Percentiles rank a stretch among this genome's conserved stretches.
Evolutionary conservation across 768 basidiomycete species (phyloP).

Genomic region (Podaxis rugospora): DNA sequence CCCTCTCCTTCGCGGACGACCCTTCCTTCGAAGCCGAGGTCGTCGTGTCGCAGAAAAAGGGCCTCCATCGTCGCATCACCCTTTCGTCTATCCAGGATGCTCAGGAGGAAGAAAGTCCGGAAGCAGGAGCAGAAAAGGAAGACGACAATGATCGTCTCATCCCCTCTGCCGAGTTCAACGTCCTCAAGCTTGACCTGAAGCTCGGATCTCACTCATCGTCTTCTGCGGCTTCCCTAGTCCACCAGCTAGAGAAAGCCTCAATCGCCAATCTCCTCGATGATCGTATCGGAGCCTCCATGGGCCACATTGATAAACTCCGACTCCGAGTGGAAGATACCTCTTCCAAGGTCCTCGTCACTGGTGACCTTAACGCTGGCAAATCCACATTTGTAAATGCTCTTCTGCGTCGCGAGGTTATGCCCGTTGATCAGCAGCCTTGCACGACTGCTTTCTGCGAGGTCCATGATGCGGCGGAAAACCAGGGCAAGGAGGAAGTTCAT

Average conservation of each 20-base stretch:
- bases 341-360: conserved; percentile 95
- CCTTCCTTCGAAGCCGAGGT: conserved; percentile 66
- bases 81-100: conserved; percentile 47
- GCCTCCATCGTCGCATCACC: conserved; percentile 56
- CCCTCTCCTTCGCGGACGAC: conserved; percentile 84
- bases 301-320: conserved; percentile 81
- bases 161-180: conserved; percentile 66
- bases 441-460: conserved; percentile 98
- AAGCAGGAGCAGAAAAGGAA: conserved; percentile 24
- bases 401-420: conserved; percentile 87
- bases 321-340: conserved; percentile 86
- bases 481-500: conserved; percentile 81
- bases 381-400: conserved; percentile 97
- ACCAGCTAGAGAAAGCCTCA: conserved; percentile 88
- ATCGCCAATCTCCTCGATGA: conserved; percentile 91
- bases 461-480: conserved; percentile 81
- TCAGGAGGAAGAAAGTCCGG: conserved; percentile 32
- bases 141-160: conserved; percentile 29
- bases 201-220: conserved; percentile 72
- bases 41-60: conserved; percentile 44
- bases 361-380: conserved; percentile 97
- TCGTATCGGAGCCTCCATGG: conserved; percentile 66
- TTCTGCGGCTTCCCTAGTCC: conserved; percentile 70
- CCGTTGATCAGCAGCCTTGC: conserved; percentile 96
- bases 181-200: conserved; percentile 90